Conservation (phyloP, 78 protist species). For the Isochrysis galbana region DNA sequence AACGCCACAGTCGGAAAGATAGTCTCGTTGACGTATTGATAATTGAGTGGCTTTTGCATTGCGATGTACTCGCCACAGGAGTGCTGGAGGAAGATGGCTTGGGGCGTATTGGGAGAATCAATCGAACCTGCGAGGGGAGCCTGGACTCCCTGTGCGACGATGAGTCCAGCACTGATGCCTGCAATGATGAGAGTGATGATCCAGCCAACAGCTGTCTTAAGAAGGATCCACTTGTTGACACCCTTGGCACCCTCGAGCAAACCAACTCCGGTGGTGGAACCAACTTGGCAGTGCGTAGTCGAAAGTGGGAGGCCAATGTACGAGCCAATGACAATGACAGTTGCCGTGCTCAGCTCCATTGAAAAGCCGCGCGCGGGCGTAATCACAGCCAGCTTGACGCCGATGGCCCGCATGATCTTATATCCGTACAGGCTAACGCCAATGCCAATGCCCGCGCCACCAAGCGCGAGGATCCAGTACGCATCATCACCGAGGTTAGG, state of each 20-base stretch:
- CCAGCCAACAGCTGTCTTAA: constrained; percentile 33
- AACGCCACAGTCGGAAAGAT: no score
- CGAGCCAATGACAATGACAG: constrained; percentile 43
- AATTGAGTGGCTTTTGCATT: background rate
- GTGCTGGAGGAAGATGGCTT: background rate
- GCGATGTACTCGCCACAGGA: background rate
- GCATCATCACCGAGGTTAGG: background rate
- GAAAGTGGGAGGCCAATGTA: constrained; percentile 39
- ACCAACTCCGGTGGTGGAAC: constrained; percentile 55
- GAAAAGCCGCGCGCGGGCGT: background rate
- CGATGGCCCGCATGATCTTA: background rate
- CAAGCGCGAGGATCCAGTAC: background rate
- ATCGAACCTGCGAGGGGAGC: background rate
- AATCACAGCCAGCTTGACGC: background rate
- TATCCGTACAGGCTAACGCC: background rate
- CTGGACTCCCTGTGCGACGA: background rate
- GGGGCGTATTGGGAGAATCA: background rate
- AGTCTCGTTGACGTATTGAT: background rate
- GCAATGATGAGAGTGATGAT: constrained; percentile 43
- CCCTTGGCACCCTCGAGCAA: constrained; percentile 15
- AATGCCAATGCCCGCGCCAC: background rate
- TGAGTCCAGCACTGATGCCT: background rate
- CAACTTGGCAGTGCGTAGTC: constrained; percentile 67
- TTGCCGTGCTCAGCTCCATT: constrained; percentile 18
- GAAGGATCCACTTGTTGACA: background rate